Evolutionary conservation across 148 eudicot genomes (phyloP), one percentile per base, ranked within the genome.

Genomic region (Vaccinium myrtillus): DNA sequence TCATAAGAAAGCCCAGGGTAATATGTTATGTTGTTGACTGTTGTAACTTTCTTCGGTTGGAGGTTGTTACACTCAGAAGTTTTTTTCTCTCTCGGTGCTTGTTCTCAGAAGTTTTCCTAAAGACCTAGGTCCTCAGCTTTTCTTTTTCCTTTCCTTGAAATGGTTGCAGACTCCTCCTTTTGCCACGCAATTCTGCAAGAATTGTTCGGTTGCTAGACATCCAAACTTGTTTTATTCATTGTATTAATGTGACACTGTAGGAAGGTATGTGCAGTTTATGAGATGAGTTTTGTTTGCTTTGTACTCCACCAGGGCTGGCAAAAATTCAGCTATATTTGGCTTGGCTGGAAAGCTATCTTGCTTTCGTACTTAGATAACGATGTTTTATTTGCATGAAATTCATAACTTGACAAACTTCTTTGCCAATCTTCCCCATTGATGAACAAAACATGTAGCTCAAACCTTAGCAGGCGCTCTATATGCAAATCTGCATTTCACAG

Each of bases 311-410:
- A 43, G 25, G 78, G 30, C 27, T 23, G 58, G 36, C 15, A 50
- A 25, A 77, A 49, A 12, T 12, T 10, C 18, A 23, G 59, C 56
- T 25, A 8, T 76, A 36, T 77, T 76, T 77, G 59, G 23, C 59
- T 77, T 77, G 80, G 58, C 59, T 77, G 58, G 36, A 14, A 58
- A 13, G 5, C 58, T 77, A 25, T 76, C 79, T 50, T 77, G n/a
- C 73, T 10, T 61, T 67, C 13, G 4, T 77, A 50, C 30, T 19
- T 25, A 12, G 5, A 51, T 32, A 53, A 51, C 0, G 36, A 8
- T 8, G n/a, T 23, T 50, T 23, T 77, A 50, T 50, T 50, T 77
- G 58, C 80, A 12, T 50, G 27, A 48, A 19, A 14, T 23, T 15
- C 8, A 67, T 77, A 2, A 77, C 55, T 77, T 49, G 27, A 23